Conservation (phyloP, 106 monocot genomes). For the Allium fistulosum region DNA sequence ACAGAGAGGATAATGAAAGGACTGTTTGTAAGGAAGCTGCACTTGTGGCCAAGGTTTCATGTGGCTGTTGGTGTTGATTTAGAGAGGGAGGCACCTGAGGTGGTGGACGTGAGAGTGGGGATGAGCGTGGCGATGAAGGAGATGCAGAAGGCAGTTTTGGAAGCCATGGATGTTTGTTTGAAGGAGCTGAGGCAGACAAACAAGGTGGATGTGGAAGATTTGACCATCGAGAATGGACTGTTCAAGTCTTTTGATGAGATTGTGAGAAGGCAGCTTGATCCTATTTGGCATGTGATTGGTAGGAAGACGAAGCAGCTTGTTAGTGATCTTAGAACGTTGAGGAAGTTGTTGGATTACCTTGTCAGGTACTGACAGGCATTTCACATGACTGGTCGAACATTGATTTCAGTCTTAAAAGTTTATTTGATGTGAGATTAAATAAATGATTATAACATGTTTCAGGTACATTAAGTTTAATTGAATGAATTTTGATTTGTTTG, state of each 20-base stretch:
- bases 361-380: slow-evolving; percentile 44
- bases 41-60: slow-evolving; percentile 92
- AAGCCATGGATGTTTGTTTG: slow-evolving; percentile 88
- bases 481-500: too few species aligned
- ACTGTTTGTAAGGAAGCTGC: slow-evolving; percentile 59
- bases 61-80: slow-evolving; percentile 74
- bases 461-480: not conserved
- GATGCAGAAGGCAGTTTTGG: slow-evolving; percentile 70
- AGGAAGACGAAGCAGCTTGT: slow-evolving; percentile 98
- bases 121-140: slow-evolving; percentile 74
- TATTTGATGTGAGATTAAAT: not conserved
- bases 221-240: slow-evolving; percentile 88
- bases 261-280: slow-evolving; percentile 88
- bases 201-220: slow-evolving; percentile 95
- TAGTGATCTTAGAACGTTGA: slow-evolving; percentile 72
- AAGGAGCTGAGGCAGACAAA: slow-evolving; percentile 90
- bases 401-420: too few species aligned
- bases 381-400: too few species aligned
- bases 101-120: slow-evolving; percentile 76
- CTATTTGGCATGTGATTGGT: slow-evolving; percentile 92
- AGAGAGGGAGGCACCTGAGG: slow-evolving; percentile 72
- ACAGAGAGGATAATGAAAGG: slow-evolving; percentile 82
- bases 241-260: slow-evolving; percentile 99
- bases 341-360: slow-evolving; percentile 94
- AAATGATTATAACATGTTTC: too few species aligned